These are phyloP conservation scores for Mucor velutinosus DNA, from an alignment of 371 early-diverging fungal species.

Conservation along the genomic window DNA sequence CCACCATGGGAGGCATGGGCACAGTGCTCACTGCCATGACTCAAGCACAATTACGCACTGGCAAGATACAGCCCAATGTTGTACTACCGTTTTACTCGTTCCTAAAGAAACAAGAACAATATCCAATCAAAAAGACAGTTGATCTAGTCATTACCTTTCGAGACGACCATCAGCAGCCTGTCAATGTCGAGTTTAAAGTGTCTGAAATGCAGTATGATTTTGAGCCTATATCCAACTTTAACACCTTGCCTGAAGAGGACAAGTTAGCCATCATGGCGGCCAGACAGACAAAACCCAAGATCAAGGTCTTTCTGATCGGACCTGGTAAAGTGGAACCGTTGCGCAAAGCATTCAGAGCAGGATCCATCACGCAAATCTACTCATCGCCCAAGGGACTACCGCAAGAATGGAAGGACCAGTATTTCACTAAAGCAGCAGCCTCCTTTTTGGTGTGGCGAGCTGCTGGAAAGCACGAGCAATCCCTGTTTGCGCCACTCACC, in stretches of 20 bases:
- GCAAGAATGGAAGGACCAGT: constrained; percentile 67
- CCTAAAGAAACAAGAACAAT: constrained; percentile 42
- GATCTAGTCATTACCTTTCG: constrained; percentile 48
- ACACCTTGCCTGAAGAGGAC: constrained; percentile 10
- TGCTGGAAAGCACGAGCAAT: constrained; percentile 53
- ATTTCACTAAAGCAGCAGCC: constrained; percentile 63
- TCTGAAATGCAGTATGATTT: constrained; percentile 40
- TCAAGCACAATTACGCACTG: constrained; percentile 54
- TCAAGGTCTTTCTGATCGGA: constrained; percentile 61
- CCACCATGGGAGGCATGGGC: constrained; percentile 65
- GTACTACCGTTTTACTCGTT: constrained; percentile 65
- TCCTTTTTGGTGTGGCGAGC: constrained; percentile 54
- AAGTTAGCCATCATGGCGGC: constrained; percentile 1
- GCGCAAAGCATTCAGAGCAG: constrained; percentile 49
- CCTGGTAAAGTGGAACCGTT: constrained; percentile 53
- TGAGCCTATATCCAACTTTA: constrained; percentile 17
- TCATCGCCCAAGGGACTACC: constrained; percentile 54
- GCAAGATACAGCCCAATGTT: constrained; percentile 50
- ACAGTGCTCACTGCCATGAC: constrained; percentile 62
- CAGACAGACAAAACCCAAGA: background rate
- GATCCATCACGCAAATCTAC: constrained; percentile 52
- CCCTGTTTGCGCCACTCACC: constrained; percentile 51
- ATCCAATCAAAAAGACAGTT: constrained; percentile 31
- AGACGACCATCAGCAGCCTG: constrained; percentile 34
- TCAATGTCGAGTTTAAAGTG: constrained; percentile 49